phyloP scores from a whole-genome alignment of 768 basidiomycete species.

The Termitomyces sp. region DNA sequence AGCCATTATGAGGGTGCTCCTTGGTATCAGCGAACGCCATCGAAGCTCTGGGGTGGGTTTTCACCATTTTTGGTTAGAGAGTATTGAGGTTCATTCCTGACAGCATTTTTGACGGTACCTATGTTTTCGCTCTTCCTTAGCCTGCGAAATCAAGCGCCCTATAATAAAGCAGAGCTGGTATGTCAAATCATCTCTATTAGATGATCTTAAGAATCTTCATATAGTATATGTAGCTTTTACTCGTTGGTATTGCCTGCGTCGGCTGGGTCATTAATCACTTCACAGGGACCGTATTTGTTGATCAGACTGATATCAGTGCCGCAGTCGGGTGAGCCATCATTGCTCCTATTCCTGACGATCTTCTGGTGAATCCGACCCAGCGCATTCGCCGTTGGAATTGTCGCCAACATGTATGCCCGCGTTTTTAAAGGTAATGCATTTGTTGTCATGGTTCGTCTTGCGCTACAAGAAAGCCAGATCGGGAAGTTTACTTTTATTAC shows the following conservation, averaged over 20 bases:
- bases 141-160: constrained; percentile 59
- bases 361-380: constrained; percentile 24
- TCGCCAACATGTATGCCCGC: constrained; percentile 74
- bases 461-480: background rate
- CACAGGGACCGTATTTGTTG: constrained; percentile 51
- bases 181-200: background rate
- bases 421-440: constrained; percentile 73
- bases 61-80: background rate
- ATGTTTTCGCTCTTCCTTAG: constrained; percentile 63
- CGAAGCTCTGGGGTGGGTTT: constrained; percentile 62
- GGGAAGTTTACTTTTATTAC: background rate
- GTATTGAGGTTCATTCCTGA: background rate
- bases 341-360: background rate
- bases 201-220: background rate
- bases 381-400: constrained; percentile 75
- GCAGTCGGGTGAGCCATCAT: constrained; percentile 52
- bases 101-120: constrained; percentile 69
- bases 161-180: constrained; percentile 51
- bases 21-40: constrained; percentile 74
- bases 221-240: background rate
- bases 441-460: constrained; percentile 64
- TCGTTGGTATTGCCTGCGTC: constrained; percentile 51
- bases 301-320: constrained; percentile 72
- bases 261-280: constrained; percentile 83
- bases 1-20: constrained; percentile 53